Evolutionary conservation across 495 filamentous ascomycete species (phyloP), one percentile per base, ranked within the genome.

Genomic region (Daldinia concentrica): DNA sequence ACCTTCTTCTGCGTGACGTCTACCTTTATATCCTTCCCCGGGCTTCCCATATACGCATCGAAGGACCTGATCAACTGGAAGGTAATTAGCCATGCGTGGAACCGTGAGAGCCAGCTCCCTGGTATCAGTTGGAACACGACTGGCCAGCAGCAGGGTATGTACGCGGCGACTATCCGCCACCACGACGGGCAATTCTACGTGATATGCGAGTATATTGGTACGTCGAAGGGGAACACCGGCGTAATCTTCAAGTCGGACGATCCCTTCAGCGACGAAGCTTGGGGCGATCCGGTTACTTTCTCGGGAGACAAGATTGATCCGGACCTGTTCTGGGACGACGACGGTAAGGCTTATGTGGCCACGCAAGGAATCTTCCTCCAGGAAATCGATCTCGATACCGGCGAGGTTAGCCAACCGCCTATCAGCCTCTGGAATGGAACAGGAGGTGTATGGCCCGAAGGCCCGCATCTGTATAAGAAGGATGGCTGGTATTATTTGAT

Each of bases 401-500:
- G 85, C 1, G 68, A 73, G 15, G 43, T 76, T 6, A 76, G 78
- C 27, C 77, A 80, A 12, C 74, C 75, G 7, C 55, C 81, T 1
- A 79, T 77, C 12, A 79, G 80, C 6, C 77, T 90, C 24, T 87
- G 87, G 76, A 86, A 86, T 57, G 89, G 88, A 3, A 84, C 82
- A 12, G 79, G 82, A 17, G 85, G 83, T 0, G 77, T 82, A 0
- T 83, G 82, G 22, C 85, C 88, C 2, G 89, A 91, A 75, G 89
- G 88, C 8, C 88, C 89, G 3, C 88, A 90, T 60, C 79, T 92
- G 34, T 90, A 89, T 76, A 85, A 85, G 59, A 87, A 88, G 24
- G 87, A 87, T 58, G 86, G 81, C 0, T 91, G 86, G 76, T 91
- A 90, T 73, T 92, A 92, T 68, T 82, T 92, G 34, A 82, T 92